A percentile compares a stretch with the other conserved stretches of the same genome.
Conservation (phyloP, 2,329 filamentous ascomycete genomes). For the Aspergillus thermomutatus region DNA sequence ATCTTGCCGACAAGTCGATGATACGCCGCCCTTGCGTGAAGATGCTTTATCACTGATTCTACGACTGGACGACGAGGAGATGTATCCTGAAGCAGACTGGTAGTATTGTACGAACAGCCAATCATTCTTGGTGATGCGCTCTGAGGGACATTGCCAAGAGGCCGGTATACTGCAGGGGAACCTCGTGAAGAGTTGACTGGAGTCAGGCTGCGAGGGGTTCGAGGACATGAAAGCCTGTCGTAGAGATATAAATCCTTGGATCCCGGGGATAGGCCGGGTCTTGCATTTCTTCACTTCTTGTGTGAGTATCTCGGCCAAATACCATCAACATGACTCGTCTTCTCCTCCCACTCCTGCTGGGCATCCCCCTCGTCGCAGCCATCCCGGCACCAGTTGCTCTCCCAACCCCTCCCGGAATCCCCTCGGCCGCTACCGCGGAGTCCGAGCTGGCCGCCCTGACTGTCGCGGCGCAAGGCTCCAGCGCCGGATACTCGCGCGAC, state of each 20-base stretch:
- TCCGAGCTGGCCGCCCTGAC: conserved; percentile 57
- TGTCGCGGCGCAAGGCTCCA: conserved; percentile 54
- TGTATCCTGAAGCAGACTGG: neutral
- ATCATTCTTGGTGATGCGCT: neutral
- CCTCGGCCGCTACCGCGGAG: conserved; percentile 55
- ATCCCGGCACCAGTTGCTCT: conserved; percentile 17
- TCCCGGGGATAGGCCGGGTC: neutral
- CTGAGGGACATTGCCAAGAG: neutral
- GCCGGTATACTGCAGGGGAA: neutral
- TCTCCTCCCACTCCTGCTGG: conserved; percentile 15
- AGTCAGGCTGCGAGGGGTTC: neutral
- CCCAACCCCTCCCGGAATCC: conserved; percentile 60
- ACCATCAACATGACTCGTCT: neutral
- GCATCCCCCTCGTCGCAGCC: conserved; percentile 12
- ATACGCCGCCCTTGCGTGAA: neutral
- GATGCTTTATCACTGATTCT: neutral
- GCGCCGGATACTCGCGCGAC: conserved; percentile 60
- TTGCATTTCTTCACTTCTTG: neutral
- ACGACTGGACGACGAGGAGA: neutral
- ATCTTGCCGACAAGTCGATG: neutral
- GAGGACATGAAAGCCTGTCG: no score
- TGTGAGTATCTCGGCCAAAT: neutral
- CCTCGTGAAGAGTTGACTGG: neutral
- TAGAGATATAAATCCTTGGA: neutral
- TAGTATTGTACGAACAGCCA: neutral